A percentile compares a stretch with the other conserved stretches of the same genome.
These are phyloP conservation scores for Cystoderma amianthinum DNA, from an alignment of 768 basidiomycete genomes.

Conservation along the genomic window DNA sequence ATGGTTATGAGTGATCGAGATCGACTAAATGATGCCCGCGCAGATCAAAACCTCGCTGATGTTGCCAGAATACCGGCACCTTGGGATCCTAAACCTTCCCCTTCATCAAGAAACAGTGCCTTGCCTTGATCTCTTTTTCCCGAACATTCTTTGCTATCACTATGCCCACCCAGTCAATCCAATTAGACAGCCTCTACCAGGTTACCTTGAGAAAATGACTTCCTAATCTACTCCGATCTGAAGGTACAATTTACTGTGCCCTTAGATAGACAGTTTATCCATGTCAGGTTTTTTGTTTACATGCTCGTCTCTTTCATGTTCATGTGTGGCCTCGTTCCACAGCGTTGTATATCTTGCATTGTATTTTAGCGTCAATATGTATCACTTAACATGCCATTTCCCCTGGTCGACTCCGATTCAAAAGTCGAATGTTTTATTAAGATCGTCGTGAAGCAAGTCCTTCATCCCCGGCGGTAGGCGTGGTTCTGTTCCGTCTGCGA, in stretches of 20 bases:
- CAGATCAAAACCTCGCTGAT: constrained; percentile 76
- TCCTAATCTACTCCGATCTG: not conserved
- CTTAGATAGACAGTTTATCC: not conserved
- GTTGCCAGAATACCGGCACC: constrained; percentile 66
- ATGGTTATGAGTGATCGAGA: constrained; percentile 75
- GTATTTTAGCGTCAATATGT: not conserved
- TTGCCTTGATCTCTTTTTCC: constrained; percentile 1
- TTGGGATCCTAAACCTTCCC: constrained; percentile 49
- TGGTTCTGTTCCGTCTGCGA: constrained; percentile 49
- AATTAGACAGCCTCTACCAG: not conserved
- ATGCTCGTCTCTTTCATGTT: not conserved
- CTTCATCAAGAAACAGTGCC: constrained; percentile 4
- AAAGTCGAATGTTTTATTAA: constrained; percentile 83
- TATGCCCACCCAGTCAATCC: not conserved
- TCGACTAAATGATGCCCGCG: constrained; percentile 66
- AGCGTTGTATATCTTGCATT: not conserved
- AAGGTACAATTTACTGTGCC: no score
- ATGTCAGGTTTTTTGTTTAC: not conserved
- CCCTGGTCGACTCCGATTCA: constrained; percentile 25
- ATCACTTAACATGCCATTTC: not conserved
- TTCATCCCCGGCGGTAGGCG: constrained; percentile 88
- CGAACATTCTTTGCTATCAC: not conserved
- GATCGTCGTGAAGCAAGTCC: constrained; percentile 75
- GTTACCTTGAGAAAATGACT: not conserved
- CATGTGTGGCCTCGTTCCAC: not conserved